Evolutionary conservation across 805 yeast species (phyloP).

Genomic region (Dipodascopsis uninucleata): DNA sequence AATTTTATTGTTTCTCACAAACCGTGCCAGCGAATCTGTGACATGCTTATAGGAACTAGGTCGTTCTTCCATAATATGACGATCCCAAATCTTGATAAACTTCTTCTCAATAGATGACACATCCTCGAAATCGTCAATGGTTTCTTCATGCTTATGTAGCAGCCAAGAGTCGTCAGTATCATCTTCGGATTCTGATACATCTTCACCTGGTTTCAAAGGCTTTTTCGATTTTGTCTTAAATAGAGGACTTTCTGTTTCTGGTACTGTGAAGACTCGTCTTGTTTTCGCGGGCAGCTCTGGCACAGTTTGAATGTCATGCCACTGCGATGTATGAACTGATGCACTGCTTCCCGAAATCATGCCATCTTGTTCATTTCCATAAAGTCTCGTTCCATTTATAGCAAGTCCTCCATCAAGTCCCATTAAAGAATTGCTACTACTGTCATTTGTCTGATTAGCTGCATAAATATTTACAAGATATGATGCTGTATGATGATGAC

Average conservation of each 20-base stretch:
- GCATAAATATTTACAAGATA: too few relatives aligned
- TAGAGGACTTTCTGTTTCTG: constrained; percentile 8
- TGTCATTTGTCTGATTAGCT: too few relatives aligned
- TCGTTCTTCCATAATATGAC: constrained; percentile 24
- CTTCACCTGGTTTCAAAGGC: constrained; percentile 14
- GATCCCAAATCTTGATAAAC: constrained; percentile 23
- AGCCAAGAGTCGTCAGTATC: constrained; percentile 23
- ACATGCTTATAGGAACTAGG: constrained; percentile 21
- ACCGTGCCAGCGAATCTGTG: constrained; percentile 21
- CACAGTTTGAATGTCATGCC: constrained; percentile 17
- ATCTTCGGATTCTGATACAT: constrained; percentile 23
- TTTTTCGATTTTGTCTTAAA: constrained; percentile 21
- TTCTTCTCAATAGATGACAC: constrained; percentile 18
- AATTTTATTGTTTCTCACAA: constrained; percentile 13
- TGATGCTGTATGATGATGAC: too few relatives aligned
- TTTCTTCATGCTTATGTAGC: constrained; percentile 22
- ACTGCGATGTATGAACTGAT: background rate
- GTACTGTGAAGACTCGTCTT: constrained; percentile 17
- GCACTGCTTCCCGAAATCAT: background rate
- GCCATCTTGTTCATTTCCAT: too few relatives aligned
- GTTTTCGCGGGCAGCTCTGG: constrained; percentile 21
- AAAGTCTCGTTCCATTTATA: too few relatives aligned
- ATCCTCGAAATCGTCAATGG: constrained; percentile 25
- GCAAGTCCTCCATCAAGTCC: too few relatives aligned
- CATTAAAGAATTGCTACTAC: too few relatives aligned